Base-by-base conservation (phyloP, 176 grass and related monocot species). In the Oryza nivara region DNA sequence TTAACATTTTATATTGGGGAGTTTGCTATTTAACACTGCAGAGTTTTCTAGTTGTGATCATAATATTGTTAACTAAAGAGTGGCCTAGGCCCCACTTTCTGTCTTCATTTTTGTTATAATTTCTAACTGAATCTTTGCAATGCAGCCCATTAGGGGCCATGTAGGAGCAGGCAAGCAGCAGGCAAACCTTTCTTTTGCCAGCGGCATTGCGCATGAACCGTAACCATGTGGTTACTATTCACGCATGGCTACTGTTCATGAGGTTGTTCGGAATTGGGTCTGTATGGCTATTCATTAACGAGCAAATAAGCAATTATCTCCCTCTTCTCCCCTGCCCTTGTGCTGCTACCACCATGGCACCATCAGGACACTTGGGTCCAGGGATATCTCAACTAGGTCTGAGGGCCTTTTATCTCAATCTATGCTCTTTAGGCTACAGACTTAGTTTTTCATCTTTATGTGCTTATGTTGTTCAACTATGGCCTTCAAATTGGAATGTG, bases 31-130 rank as follows among this genome's bases (percentile, higher is more conserved):
- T 34, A 78, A 67, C 19, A 52, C n/a, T 79, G 28, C 38, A 79
- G n/a, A 64, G 34, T 76, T 85, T 71, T 11, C 11, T 64, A 66
- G 41, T 69, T 69, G 26, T 30, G 68, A 88, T 69, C 2, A 84
- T 75, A 84, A 38, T 40, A 69, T 35, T 4, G 41, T 20, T 49
- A 19, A 84, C 58, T 79, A 84, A 67, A 14, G 74, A 72, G 68
- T 79, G 30, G 16, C 10, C 0, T 79, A 80, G 69, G 34, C 51
- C 19, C 46, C 12, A 68, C 13, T 45, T 68, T 43, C 34, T 65
- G 83, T 67, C 26, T 9, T 79, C 11, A 41, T 6, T 45, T 74
- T 67, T 79, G 22, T 45, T 79, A 28, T 44, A 61, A 56, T 79
- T 86, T 74, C 14, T 7, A 61, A 16, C 56, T 56, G 34, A 79